Base-by-base conservation (phyloP, 2,329 filamentous ascomycete species). In the Colletotrichum chrysophilum region DNA sequence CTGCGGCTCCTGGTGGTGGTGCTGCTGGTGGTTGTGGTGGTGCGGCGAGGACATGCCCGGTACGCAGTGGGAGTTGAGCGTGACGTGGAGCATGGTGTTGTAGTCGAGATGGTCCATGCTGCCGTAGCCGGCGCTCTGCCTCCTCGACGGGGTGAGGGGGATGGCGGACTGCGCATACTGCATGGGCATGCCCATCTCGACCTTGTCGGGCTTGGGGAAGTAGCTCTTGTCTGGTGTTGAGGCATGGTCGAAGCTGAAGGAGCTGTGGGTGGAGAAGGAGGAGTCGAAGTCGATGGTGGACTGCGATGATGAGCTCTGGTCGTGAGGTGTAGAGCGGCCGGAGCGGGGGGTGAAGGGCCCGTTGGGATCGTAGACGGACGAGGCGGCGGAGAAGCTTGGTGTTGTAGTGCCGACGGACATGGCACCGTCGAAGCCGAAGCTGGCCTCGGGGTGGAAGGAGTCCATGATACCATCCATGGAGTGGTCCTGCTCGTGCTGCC, bases 261-360 rank as follows among this genome's bases (percentile, higher is more conserved):
- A 74, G 30, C 66, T 72, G 43, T 81, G 80, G 6, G 78, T 77
- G 67, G 76, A 78, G 65, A 81, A 85, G 70, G 79, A 77, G n/a
- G 79, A 80, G 21, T 87, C 83, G 77, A 85, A 86, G 60, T 85
- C 84, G 76, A 87, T 79, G 66, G 79, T 79, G 48, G 84, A 80
- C 36, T 70, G 68, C 30, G 60, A 66, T 10, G 60, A 66, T 30
- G 58, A 30, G 38, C 56, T 61, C 43, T 72, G 70, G 70, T 84
- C 82, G 77, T 85, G 82, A 10, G 87, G 86, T 21, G 86, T 86
- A 60, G 87, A 87, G 71, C 86, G 84, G 80, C 85, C 82, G 71
- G 87, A 88, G 34, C 82, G 84, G 60, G 87, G 87, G 55, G 87
- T 88, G 75, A 85, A 88, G 30, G 86, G 83, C 21, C 86, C 86